Conservation (phyloP, 2,329 filamentous ascomycete genomes). For the Neofusicoccum ribis region DNA sequence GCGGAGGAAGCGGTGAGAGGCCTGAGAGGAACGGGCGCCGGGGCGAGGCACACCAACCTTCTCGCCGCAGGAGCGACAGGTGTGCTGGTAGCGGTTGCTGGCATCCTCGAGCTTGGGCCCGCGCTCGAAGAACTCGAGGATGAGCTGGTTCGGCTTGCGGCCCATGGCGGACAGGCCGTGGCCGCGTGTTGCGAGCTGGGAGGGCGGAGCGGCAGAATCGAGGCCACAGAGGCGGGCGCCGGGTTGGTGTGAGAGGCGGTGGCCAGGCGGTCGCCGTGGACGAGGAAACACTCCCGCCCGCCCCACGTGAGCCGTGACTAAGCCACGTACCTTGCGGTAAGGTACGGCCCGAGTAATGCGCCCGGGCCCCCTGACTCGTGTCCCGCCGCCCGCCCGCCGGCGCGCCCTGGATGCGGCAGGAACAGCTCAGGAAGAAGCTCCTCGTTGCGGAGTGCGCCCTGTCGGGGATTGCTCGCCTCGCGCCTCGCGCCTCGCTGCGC, state of each 20-base stretch:
- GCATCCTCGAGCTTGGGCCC: constrained; percentile 84
- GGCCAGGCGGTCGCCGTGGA: background rate
- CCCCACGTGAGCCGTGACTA: background rate
- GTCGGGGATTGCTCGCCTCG: too few relatives aligned
- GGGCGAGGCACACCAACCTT: constrained; percentile 44
- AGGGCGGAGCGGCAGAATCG: background rate
- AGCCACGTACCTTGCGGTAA: background rate
- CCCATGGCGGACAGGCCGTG: constrained; percentile 59
- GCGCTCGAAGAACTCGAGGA: constrained; percentile 84
- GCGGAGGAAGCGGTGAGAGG: constrained; percentile 19
- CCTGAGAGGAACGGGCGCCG: constrained; percentile 6
- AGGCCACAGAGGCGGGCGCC: background rate
- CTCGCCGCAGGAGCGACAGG: constrained; percentile 84
- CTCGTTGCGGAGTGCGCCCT: too few relatives aligned
- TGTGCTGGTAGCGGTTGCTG: constrained; percentile 89
- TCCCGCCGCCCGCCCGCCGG: background rate
- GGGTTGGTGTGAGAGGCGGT: background rate
- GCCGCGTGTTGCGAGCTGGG: background rate
- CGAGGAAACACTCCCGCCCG: background rate
- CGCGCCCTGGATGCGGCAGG: background rate
- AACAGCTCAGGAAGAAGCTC: too few relatives aligned
- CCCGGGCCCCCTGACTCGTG: background rate
- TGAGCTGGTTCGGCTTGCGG: constrained; percentile 78
- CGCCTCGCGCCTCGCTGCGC: too few relatives aligned
- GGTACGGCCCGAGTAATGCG: background rate